Base-by-base conservation (phyloP, 202 grass and related monocot species). In the Zoysia matrella region DNA sequence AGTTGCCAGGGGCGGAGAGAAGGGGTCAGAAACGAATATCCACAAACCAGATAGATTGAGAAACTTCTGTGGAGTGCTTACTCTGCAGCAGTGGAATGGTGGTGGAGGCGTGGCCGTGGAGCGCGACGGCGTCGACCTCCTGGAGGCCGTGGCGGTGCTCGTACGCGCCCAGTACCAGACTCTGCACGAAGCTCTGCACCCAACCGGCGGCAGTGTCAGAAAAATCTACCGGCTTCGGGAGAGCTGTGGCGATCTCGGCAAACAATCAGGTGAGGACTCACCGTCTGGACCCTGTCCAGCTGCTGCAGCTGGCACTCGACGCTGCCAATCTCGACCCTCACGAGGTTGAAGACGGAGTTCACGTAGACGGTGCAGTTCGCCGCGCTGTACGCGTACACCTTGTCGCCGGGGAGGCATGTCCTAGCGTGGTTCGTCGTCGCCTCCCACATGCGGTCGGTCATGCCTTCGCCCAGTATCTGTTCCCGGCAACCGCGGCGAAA, bases 401-500 rank as follows among this genome's bases (percentile, higher is more conserved):
- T 92, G 6, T 94, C 87, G 15, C 80, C 96, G 45, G 65, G 2
- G 12, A 1, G 0, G 86, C 96, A 96, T 0, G 80, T 82, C 80
- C 22, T 90, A 1, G 96, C 96, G 66, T 99, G 93, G 65, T 0
- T 79, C 72, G 87, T 80, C 6, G 87, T 92, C 44, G 1, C 71
- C 13, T 99, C 91, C 96, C 96, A 99, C 91, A 92, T 89, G 3
- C 80, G 66, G 22, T 22, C 22, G 22, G 22, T 22, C 22, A 22
- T 22, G 22, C 22, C 22, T 22, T 22, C 22, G 22, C 96, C 96
- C 43, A 99, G 11, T 15, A 96, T 94, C 91, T 98, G 61, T 30
- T 61, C 22, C 13, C 5, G 30, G 3, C 51, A 6, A 4, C 40
- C 0, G 2, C 45, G 1, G 65, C 22, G 22, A 11, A 60, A 45